Evolutionary conservation across 371 early-diverging fungal species (phyloP).

Genomic region (Circinella minor): DNA sequence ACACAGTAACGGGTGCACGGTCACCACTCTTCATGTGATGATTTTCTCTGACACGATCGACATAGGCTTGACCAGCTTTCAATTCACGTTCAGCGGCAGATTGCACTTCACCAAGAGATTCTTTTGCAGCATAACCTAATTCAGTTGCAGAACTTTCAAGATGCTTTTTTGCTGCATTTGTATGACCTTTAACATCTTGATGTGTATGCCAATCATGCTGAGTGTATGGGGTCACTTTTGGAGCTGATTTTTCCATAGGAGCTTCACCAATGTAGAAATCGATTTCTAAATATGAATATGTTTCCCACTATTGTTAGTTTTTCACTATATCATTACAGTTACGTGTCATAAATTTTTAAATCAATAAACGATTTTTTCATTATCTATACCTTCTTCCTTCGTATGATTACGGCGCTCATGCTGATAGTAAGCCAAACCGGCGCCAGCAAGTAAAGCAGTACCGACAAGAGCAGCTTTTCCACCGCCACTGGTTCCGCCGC

Average conservation of each 20-base stretch:
- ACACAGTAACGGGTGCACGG: conserved; percentile 30
- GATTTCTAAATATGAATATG: not conserved
- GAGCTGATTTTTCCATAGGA: conserved; percentile 10
- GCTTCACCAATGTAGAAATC: conserved; percentile 14
- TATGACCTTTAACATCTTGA: conserved; percentile 13
- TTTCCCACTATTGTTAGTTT: too few relatives aligned
- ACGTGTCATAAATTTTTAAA: too few relatives aligned
- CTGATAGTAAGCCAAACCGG: conserved; percentile 28
- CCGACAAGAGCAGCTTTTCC: not conserved
- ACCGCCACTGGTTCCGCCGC: conserved; percentile 7
- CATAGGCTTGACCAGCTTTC: conserved; percentile 12
- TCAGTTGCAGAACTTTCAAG: conserved; percentile 13
- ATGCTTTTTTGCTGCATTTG: conserved; percentile 15
- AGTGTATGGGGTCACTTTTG: conserved; percentile 9
- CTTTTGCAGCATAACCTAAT: conserved; percentile 22
- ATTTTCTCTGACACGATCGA: conserved; percentile 15
- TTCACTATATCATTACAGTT: too few relatives aligned
- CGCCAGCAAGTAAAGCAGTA: conserved; percentile 17
- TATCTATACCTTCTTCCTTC: not conserved
- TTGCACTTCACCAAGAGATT: conserved; percentile 18
- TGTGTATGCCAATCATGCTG: conserved; percentile 11
- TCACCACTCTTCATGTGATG: conserved; percentile 40
- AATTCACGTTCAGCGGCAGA: conserved; percentile 7
- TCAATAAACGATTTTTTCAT: too few relatives aligned
- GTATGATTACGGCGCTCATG: conserved; percentile 6